Evolutionary conservation across 2,329 filamentous ascomycete species (phyloP), one percentile per base, ranked within the genome.

Genomic region (Penicillium sp.): DNA sequence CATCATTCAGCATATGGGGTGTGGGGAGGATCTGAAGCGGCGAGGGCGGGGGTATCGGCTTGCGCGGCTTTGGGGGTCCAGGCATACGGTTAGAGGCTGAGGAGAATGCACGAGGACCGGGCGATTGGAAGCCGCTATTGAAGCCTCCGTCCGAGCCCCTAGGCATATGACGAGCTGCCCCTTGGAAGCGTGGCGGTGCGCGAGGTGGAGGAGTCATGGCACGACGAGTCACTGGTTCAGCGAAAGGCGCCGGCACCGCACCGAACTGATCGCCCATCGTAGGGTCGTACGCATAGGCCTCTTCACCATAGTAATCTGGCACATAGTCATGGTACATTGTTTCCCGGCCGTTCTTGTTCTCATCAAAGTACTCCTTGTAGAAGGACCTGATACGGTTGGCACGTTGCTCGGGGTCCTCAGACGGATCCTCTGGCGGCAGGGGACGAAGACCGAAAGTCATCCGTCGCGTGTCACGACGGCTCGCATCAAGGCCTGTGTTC

Each of bases 361-460:
- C 91, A 58, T 97, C 93, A 61, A 98, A 98, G 73, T 98, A 98
- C 67, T 98, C 93, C 74, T 96, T 96, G 76, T 98, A 98, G 75
- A 98, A 98, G 4, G 93, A 98, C 67, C 93, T 82, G 58, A 98
- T 98, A 51, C 93, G 84, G 75, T 96, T 97, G 56, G 93, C 93
- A 62, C 93, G 83, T 63, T 91, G 84, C 69, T 97, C 93, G 0
- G 93, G 89, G 65, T 96, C 91, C 65, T 97, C 93, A 3, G 84
- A 81, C 37, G 87, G 82, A 56, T 95, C 87, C 63, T 90, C 84
- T 32, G 89, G 88, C 4, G 93, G 93, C 54, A 97, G 77, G 19
- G 93, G 93, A 13, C 93, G 85, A 68, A 95, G 63, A 43, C 80
- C 79, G 68, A 82, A 76, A 3, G 78, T 81, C 47, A 81, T 64